Evolutionary conservation across 495 filamentous ascomycete genomes (phyloP).

Genomic region (Penicillium antarcticum): DNA sequence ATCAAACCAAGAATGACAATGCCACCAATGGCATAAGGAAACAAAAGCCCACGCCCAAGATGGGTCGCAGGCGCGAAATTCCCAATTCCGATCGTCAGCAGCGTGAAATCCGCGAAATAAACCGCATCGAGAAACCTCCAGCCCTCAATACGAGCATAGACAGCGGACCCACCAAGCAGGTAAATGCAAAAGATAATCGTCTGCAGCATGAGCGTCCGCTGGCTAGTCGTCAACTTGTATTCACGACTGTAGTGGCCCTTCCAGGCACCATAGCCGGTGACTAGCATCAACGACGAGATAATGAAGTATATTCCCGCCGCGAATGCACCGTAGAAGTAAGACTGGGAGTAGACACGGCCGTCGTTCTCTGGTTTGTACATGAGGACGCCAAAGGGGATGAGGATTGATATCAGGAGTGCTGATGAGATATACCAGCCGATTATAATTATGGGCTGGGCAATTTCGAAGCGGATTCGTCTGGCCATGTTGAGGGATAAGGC

Average conservation of each 20-base stretch:
- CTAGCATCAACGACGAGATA: conserved; percentile 63
- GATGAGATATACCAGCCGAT: conserved; percentile 65
- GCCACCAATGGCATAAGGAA: conserved; percentile 78
- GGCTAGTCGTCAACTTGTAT: conserved; percentile 67
- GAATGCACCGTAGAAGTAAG: conserved; percentile 78
- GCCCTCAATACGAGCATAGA: conserved; percentile 69
- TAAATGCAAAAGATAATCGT: conserved; percentile 78
- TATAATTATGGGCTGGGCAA: conserved; percentile 66
- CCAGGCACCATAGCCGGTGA: conserved; percentile 66
- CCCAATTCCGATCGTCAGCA: conserved; percentile 82
- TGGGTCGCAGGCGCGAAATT: conserved; percentile 62
- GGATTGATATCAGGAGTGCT: conserved; percentile 58
- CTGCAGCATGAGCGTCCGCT: conserved; percentile 85
- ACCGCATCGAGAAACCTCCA: conserved; percentile 79
- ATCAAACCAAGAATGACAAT: conserved; percentile 82
- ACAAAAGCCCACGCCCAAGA: conserved; percentile 62
- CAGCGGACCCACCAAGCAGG: conserved; percentile 66
- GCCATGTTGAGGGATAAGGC: conserved; percentile 73
- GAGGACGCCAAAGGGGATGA: conserved; percentile 39
- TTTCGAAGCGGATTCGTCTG: conserved; percentile 52
- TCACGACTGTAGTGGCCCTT: conserved; percentile 62
- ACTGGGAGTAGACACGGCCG: conserved; percentile 48
- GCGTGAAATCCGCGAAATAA: conserved; percentile 80
- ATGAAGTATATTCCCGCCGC: conserved; percentile 75
- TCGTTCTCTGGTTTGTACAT: conserved; percentile 19